Evolutionary conservation across 2,329 filamentous ascomycete species (phyloP), one percentile per base, ranked within the genome.

Genomic region (Clonostachys byssicola): DNA sequence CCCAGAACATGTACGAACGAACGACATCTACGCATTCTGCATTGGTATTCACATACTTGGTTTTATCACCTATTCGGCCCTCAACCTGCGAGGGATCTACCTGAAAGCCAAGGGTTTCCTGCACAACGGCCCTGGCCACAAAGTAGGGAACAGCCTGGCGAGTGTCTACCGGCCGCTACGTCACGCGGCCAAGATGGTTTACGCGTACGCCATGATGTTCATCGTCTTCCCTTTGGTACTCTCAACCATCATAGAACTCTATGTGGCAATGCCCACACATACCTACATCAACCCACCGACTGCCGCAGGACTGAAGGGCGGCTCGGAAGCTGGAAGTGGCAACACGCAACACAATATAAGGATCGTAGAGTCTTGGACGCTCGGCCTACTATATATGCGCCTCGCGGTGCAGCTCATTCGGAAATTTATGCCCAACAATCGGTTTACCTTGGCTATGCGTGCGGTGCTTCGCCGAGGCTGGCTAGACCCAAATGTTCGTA

Each of bases 21-120:
- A 97, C 65, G 94, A 99, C 63, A 88, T 99, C 23, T 97, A 99
- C 59, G 92, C 94, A 12, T 96, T 96, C 64, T 95, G 90, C 45
- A 83, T 94, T 33, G 94, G 94, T 13, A 78, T 95, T 39, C 96
- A 95, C 61, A 73, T 90, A 23, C 74, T 96, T 5, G 89, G 88
- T 12, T 82, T 80, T 5, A 59, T 81, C 2, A 70, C 80, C 4
- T 95, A 92, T 62, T 66, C 78, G 40, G 55, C 77, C 30, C 70
- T 83, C 53, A 80, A 85, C 60, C 54, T 74, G 16, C 68, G 64
- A 12, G 57, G 62, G 55, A 64, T 77, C 16, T 59, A 61, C 39
- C 41, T 47, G 12, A 66, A 61, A 39, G 50, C 16, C 18, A 54
- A 46, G 33, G 54, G 14, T 42, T n/a, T 41, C 5, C 23, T 7